Conservation (phyloP, 225 moss, liverwort and hornwort genomes). For the Bryoerythrophyllum caledonicum region DNA sequence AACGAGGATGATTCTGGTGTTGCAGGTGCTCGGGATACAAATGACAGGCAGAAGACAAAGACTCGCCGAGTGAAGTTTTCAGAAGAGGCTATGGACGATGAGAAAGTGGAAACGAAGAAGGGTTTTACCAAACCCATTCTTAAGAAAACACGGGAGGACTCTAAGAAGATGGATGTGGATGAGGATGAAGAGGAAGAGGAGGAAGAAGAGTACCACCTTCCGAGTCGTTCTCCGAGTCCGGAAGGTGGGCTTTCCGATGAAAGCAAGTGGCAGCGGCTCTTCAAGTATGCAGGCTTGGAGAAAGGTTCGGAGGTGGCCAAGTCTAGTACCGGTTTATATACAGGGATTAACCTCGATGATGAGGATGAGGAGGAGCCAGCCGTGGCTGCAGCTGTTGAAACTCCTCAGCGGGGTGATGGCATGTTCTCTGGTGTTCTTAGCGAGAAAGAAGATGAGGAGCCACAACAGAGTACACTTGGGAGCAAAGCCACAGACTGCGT, state of each 20-base stretch:
- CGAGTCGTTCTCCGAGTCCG: conserved; percentile 57
- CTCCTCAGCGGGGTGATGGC: conserved; percentile 24
- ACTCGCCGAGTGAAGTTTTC: conserved; percentile 39
- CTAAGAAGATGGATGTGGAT: conserved; percentile 19
- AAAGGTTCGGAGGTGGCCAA: conserved; percentile 25
- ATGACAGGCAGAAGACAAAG: conserved; percentile 30
- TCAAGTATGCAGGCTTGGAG: conserved; percentile 41
- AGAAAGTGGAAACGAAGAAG: conserved; percentile 11
- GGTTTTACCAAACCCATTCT: conserved; percentile 25
- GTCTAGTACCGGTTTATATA: conserved; percentile 11
- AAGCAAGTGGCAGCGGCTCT: conserved; percentile 55
- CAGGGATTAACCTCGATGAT: conserved; percentile 47
- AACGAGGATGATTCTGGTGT: conserved; percentile 24
- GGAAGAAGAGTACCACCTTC: conserved; percentile 34
- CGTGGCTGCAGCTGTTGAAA: conserved; percentile 2
- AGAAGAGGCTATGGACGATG: conserved; percentile 21
- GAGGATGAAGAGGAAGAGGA: background rate
- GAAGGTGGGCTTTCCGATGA: conserved; percentile 44
- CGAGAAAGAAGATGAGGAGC: conserved; percentile 36
- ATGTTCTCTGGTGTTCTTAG: conserved; percentile 42
- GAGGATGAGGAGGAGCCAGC: conserved; percentile 30
- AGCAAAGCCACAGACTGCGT: conserved; percentile 2
- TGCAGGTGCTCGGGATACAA: conserved; percentile 9
- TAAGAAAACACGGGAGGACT: conserved; percentile 23
- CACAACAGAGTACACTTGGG: conserved; percentile 12